Conservation (phyloP, 2,329 filamentous ascomycete species). For the Fusarium incarnatum region DNA sequence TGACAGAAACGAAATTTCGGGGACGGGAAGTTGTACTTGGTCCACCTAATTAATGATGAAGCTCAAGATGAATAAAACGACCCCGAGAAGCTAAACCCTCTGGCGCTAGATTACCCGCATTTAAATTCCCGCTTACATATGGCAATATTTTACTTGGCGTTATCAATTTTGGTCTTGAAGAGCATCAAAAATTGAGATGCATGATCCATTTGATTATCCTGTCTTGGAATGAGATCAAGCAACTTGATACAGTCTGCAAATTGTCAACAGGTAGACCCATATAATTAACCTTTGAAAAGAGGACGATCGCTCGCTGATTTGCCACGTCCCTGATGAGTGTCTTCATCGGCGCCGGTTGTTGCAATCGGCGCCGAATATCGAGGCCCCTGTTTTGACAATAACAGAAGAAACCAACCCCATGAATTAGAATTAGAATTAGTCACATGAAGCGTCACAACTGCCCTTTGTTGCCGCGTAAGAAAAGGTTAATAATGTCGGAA, state of each 20-base stretch:
- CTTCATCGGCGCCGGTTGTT: slow-evolving; percentile 31
- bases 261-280: slow-evolving; percentile 21
- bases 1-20: slow-evolving; percentile 20
- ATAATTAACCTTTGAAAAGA: slow-evolving; percentile 16
- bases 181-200: not conserved
- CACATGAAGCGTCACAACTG: slow-evolving; percentile 4
- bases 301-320: slow-evolving; percentile 20
- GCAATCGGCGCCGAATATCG: slow-evolving; percentile 29
- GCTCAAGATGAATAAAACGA: not conserved
- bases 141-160: slow-evolving; percentile 15
- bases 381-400: slow-evolving; percentile 4
- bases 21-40: slow-evolving; percentile 6
- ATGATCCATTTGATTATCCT: not conserved
- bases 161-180: not conserved
- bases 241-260: not conserved
- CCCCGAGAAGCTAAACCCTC: slow-evolving; percentile 9
- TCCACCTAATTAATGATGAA: not conserved
- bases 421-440: slow-evolving; percentile 11
- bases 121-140: slow-evolving; percentile 31
- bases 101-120: slow-evolving; percentile 12
- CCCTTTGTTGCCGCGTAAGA: not conserved
- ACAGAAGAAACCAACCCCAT: slow-evolving; percentile 3
- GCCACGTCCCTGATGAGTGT: slow-evolving; percentile 19
- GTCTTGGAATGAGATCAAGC: not conserved
- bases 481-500: not conserved